Evolutionary conservation across 176 grass and related monocot genomes (phyloP), one percentile per base, ranked within the genome.

Genomic region (Leersia perrieri): DNA sequence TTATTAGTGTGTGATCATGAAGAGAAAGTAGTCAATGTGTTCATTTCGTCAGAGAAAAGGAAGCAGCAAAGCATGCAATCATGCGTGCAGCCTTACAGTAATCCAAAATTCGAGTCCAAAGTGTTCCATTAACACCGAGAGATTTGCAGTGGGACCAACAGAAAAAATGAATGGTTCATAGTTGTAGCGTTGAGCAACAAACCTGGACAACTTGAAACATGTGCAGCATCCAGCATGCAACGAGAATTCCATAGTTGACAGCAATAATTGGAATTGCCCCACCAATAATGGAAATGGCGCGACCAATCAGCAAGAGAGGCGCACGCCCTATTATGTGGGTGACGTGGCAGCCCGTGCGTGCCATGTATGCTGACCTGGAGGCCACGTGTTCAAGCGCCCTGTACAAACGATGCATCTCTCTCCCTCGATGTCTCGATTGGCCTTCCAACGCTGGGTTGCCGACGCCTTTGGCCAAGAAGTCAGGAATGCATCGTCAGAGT

Each of bases 201-300:
- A 73, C 42, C 70, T 51, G 28, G 42, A 33, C 42, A 33, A 22
- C 42, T 5, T 49, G 27, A 73, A n/a, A 13, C 9, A n/a, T 73
- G 41, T 33, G 42, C 26, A 51, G 26, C 14, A 51, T 22, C 70
- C 70, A 51, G 27, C 70, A 31, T 11, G 27, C 9, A 16, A 73
- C 42, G 10, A 73, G 42, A 11, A 33, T 11, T 9, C 40, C 42
- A 73, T 51, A 33, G 70, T 32, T 51, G 70, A 73, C 12, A 28
- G 41, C 70, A 12, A 51, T 12, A 31, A 73, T 51, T 51, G 70
- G 70, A 11, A 73, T 33, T 4, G 41, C 42, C 63, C 85, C 78
- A 82, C 6, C 78, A 87, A 65, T 67, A 82, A 23, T 79, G 85
- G 25, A 53, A 34, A 73, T 69, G 72, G 6, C 40, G 78, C 78